These are phyloP conservation scores for Tylopilus plumbeoviolaceoides DNA, from an alignment of 768 basidiomycete genomes.

Conservation along the genomic window DNA sequence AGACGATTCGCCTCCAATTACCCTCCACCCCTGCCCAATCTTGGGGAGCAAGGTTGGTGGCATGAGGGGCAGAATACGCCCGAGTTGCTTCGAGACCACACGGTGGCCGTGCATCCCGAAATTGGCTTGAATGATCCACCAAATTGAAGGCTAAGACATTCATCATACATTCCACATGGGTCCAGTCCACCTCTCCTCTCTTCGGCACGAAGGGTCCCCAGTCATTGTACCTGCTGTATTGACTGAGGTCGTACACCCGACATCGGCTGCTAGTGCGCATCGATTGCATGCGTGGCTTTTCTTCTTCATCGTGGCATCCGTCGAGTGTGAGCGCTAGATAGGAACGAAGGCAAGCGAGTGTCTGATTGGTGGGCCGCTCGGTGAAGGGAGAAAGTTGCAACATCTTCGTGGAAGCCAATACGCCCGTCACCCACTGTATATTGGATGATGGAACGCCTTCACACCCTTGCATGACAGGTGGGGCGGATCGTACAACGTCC, in stretches of 20 bases:
- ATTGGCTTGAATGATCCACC: constrained; percentile 38
- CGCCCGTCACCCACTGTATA: constrained; percentile 42
- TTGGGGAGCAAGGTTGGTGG: constrained; percentile 24
- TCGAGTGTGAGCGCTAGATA: constrained; percentile 46
- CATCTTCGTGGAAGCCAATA: constrained; percentile 38
- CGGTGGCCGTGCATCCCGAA: constrained; percentile 42
- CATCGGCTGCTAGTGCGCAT: constrained; percentile 48
- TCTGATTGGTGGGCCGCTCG: constrained; percentile 22
- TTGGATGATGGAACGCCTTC: constrained; percentile 35
- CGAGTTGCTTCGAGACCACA: constrained; percentile 48
- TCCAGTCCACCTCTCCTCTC: constrained; percentile 52
- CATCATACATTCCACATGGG: constrained; percentile 56
- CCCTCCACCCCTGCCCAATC: constrained; percentile 81
- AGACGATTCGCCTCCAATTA: constrained; percentile 70
- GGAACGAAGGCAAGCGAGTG: constrained; percentile 43
- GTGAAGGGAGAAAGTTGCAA: constrained; percentile 23
- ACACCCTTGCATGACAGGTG: constrained; percentile 23
- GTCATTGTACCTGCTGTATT: constrained; percentile 45
- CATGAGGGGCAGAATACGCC: constrained; percentile 50
- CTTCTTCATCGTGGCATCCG: constrained; percentile 21
- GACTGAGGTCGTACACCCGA: constrained; percentile 61
- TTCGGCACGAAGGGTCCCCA: constrained; percentile 56
- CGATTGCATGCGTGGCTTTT: constrained; percentile 22
- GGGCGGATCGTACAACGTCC: constrained; percentile 36
- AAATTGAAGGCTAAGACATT: constrained; percentile 53